Evolutionary conservation across 495 filamentous ascomycete genomes (phyloP), one percentile per base, ranked within the genome.

Genomic region (Hyaloscypha variabilis): DNA sequence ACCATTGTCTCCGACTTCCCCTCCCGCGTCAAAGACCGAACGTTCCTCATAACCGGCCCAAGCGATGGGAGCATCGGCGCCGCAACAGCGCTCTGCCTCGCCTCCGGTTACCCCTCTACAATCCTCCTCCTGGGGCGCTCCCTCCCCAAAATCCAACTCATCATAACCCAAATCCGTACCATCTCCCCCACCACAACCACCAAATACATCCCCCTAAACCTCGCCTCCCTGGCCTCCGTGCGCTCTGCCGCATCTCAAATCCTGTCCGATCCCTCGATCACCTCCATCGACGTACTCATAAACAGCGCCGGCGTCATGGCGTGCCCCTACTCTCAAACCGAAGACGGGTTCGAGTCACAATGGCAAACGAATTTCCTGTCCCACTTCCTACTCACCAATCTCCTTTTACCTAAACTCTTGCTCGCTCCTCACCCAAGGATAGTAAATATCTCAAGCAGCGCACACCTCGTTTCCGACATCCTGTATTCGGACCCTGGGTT

Each of bases 201-300:
- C 36, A 51, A 31, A 21, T 83, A 82, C 73, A 58, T 87, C 56
- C 72, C 75, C 19, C 64, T 82, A 36, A 79, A 86, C 53, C 73
- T 87, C 42, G 64, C 73, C 62, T 83, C 81, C 8, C 71, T 75
- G 39, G 63, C 70, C 34, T 83, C 77, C 51, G 82, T 87, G 11
- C 76, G 82, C n/a, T 73, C 76, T 26, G 86, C 86, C 3, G 82
- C 81, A 24, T 72, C 75, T 28, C 62, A 71, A 57, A 79, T 87
- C 77, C 71, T 77, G 46, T 30, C 73, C 55, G 73, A 81, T 30
- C 11, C 14, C 1, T 66, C 77, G 50, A 83, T 86, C 36, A 67
- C 80, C 51, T 75, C 84, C 39, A 79, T 91, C 46, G 85, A 91
- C 72, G 83, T 89, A 28, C 69, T 91, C 3, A 85, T 91, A 73